Evolutionary conservation across 2,329 filamentous ascomycete species (phyloP).

Genomic region (Ramularia endophylla): DNA sequence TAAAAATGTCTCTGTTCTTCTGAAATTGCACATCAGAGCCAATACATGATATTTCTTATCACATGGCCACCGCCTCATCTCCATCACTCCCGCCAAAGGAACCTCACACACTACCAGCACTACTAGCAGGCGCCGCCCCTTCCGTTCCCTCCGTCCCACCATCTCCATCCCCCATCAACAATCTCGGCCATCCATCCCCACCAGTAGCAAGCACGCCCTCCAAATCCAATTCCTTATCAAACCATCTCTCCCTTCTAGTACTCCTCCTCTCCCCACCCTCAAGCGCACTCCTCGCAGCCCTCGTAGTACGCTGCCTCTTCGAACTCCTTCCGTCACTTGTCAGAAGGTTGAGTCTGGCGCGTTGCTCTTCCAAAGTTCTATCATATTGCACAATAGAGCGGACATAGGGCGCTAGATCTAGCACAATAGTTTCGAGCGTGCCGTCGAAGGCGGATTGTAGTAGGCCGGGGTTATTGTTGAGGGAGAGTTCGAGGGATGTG

Average conservation of each 20-base stretch:
- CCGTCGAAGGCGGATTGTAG: slow-evolving; percentile 73
- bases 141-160: slow-evolving; percentile 1
- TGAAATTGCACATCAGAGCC: too few relatives aligned
- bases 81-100: too few relatives aligned
- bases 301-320: slow-evolving; percentile 63
- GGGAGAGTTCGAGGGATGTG: slow-evolving; percentile 29
- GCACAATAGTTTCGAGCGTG: slow-evolving; percentile 56
- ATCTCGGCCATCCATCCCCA: slow-evolving; percentile 34
- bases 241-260: slow-evolving; percentile 68
- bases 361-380: slow-evolving; percentile 60
- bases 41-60: too few relatives aligned
- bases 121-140: slow-evolving; percentile 8
- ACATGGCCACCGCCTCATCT: too few relatives aligned
- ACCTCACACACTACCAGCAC: slow-evolving; percentile 6
- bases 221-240: slow-evolving; percentile 56
- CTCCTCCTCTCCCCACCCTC: slow-evolving; percentile 59
- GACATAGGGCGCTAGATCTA: slow-evolving; percentile 86
- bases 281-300: slow-evolving; percentile 68
- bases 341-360: slow-evolving; percentile 56
- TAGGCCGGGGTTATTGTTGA: slow-evolving; percentile 38
- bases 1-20: too few relatives aligned
- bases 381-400: slow-evolving; percentile 78
- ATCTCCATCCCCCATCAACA: slow-evolving; percentile 5
- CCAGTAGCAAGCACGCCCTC: slow-evolving; percentile 59
- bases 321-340: slow-evolving; percentile 40